phyloP scores from a whole-genome alignment of 768 basidiomycete species.

The Omphalotus guepiniiformis region DNA sequence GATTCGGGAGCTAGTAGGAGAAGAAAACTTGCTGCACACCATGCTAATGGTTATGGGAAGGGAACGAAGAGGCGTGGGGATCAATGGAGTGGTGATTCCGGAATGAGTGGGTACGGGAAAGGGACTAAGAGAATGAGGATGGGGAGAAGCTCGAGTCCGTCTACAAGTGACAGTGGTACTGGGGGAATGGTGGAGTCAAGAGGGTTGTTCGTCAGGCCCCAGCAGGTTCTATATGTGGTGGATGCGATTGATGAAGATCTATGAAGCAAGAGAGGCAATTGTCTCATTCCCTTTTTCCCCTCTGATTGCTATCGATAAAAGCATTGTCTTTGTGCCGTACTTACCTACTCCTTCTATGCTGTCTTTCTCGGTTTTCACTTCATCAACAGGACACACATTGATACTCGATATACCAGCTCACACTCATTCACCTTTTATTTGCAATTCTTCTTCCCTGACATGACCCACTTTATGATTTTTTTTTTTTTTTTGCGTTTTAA shows the following conservation, averaged over 20 bases:
- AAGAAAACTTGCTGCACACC: slow-evolving; percentile 35
- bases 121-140: slow-evolving; percentile 62
- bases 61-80: slow-evolving; percentile 30
- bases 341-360: neutral
- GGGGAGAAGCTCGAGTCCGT: slow-evolving; percentile 60
- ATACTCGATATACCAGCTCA: neutral
- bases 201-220: slow-evolving; percentile 80
- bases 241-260: slow-evolving; percentile 72
- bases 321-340: neutral
- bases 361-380: neutral
- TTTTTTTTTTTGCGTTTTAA: no score
- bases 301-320: neutral
- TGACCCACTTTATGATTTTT: no score
- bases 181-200: slow-evolving; percentile 49
- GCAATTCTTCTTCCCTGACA: no score
- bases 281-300: neutral
- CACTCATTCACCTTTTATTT: neutral
- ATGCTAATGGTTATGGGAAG: slow-evolving; percentile 36
- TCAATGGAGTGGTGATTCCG: slow-evolving; percentile 33
- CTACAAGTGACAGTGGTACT: slow-evolving; percentile 49
- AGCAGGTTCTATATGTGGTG: slow-evolving; percentile 84
- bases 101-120: slow-evolving; percentile 1
- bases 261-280: slow-evolving; percentile 25
- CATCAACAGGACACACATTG: no score
- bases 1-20: slow-evolving; percentile 39